Evolutionary conservation across 2,329 filamentous ascomycete genomes (phyloP).

Genomic region (Monilinia laxa): DNA sequence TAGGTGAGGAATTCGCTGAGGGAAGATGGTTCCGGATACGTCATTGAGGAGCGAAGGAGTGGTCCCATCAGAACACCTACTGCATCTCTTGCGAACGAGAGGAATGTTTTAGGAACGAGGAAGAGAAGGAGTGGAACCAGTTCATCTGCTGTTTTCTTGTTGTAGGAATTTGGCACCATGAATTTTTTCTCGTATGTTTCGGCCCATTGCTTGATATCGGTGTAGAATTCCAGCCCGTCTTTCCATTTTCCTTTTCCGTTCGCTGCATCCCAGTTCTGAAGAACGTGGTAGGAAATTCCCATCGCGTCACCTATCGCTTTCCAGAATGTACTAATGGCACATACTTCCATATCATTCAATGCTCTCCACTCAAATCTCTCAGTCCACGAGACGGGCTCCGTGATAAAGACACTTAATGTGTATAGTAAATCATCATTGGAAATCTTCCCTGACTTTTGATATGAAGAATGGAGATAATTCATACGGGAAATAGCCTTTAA

Average conservation of each 20-base stretch:
- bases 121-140: constrained; percentile 62
- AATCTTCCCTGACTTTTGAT: constrained; percentile 59
- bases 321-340: constrained; percentile 68
- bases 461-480: constrained; percentile 61
- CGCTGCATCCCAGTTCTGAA: neutral
- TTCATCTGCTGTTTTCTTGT: constrained; percentile 55
- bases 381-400: constrained; percentile 65
- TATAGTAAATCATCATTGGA: constrained; percentile 63
- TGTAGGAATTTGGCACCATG: constrained; percentile 56
- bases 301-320: constrained; percentile 69
- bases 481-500: constrained; percentile 59
- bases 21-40: constrained; percentile 48
- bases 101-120: constrained; percentile 48
- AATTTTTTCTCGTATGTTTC: constrained; percentile 56
- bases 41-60: constrained; percentile 62
- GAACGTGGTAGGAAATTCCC: constrained; percentile 54
- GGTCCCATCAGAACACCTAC: constrained; percentile 63
- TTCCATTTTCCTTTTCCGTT: constrained; percentile 44
- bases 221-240: constrained; percentile 53
- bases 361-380: constrained; percentile 67
- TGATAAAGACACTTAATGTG: constrained; percentile 63
- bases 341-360: constrained; percentile 65
- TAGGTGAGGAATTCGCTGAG: constrained; percentile 46
- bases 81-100: constrained; percentile 50
- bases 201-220: constrained; percentile 51